phyloP scores from a whole-genome alignment of 257 asterid species.

The Orobanche coerulescens region DNA sequence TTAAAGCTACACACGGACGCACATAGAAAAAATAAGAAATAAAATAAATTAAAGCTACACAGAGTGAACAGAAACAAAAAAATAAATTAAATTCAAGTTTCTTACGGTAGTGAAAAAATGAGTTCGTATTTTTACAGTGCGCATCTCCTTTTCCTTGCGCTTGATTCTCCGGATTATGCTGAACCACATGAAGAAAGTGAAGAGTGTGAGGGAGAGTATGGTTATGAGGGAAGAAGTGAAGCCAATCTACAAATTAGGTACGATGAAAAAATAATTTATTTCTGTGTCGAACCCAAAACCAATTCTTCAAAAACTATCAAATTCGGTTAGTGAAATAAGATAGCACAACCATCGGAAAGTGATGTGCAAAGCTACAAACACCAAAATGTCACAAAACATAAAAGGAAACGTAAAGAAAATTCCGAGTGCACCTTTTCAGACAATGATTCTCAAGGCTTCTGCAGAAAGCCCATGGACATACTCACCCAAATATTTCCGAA shows the following conservation, averaged over 20 bases:
- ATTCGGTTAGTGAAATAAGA: constrained; percentile 11
- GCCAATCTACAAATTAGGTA: neutral
- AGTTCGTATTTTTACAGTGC: too few relatives aligned
- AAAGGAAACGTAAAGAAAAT: neutral
- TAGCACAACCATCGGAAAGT: neutral
- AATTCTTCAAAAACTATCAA: constrained; percentile 3
- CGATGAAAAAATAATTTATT: neutral
- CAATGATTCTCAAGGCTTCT: constrained; percentile 94
- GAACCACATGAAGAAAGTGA: too few relatives aligned
- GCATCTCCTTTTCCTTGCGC: too few relatives aligned
- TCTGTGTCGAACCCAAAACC: neutral
- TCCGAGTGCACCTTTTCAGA: constrained; percentile 72
- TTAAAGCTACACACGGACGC: too few relatives aligned
- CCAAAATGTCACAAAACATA: neutral
- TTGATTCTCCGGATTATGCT: too few relatives aligned
- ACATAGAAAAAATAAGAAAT: too few relatives aligned
- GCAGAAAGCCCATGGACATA: constrained; percentile 97
- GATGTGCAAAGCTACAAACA: constrained; percentile 13
- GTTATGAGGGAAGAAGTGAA: too few relatives aligned
- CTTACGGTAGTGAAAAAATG: too few relatives aligned
- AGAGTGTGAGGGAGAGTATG: too few relatives aligned
- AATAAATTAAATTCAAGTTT: too few relatives aligned
- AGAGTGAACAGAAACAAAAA: too few relatives aligned
- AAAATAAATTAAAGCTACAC: too few relatives aligned
- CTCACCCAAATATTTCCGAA: constrained; percentile 96